Conservation (phyloP, 2,329 filamentous ascomycete species). For the Fusarium buharicum region DNA sequence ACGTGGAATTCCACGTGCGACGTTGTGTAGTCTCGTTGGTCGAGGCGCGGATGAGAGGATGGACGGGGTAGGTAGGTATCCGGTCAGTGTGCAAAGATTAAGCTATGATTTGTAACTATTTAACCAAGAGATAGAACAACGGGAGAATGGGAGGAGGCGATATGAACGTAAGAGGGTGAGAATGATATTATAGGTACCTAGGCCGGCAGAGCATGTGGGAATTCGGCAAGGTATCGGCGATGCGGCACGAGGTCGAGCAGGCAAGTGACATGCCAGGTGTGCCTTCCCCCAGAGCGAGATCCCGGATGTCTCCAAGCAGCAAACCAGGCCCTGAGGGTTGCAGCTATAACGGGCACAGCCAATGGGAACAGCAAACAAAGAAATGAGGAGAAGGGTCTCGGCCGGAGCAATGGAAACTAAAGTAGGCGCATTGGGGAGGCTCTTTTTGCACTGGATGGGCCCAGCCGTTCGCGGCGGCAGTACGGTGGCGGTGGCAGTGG, state of each 20-base stretch:
- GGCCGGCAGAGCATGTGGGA: conserved; percentile 9
- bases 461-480: conserved; percentile 9
- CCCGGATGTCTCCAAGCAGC: not conserved
- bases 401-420: conserved; percentile 44
- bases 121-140: not conserved
- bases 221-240: conserved; percentile 28
- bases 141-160: not conserved
- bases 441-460: not conserved
- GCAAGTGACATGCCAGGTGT: conserved; percentile 40
- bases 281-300: conserved; percentile 17
- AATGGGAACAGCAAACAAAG: conserved; percentile 20
- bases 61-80: conserved; percentile 7
- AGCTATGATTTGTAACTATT: conserved; percentile 5
- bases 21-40: conserved; percentile 16
- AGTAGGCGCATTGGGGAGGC: conserved; percentile 16
- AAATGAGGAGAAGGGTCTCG: conserved; percentile 13
- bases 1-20: conserved; percentile 31
- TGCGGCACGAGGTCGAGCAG: conserved; percentile 38
- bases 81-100: conserved; percentile 22
- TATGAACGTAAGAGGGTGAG: conserved; percentile 8
- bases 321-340: not conserved
- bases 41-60: conserved; percentile 20
- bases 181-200: conserved; percentile 5
- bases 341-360: conserved; percentile 8
- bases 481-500: conserved; percentile 8